These are phyloP conservation scores for Chloroidium sp. DNA, from an alignment of 163 green algal species.

Conservation along the genomic window DNA sequence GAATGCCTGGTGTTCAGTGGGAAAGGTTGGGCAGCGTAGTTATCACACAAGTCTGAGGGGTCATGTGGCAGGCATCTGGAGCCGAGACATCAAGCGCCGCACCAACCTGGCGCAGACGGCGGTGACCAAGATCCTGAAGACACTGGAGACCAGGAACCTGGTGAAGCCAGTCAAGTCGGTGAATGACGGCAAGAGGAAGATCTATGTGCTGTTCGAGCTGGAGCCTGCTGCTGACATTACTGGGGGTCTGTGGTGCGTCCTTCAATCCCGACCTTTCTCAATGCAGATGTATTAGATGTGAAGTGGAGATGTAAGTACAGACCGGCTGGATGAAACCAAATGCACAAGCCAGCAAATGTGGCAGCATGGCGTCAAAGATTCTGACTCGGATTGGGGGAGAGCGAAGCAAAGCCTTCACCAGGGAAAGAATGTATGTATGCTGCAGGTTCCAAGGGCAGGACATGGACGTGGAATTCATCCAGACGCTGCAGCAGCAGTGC, in stretches of 20 bases:
- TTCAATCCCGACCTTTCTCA: neutral
- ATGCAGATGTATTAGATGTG: no score
- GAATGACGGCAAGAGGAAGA: constrained; percentile 61
- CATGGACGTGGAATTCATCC: constrained; percentile 78
- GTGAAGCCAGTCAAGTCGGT: constrained; percentile 90
- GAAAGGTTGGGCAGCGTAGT: no score
- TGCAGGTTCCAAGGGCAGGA: constrained; percentile 80
- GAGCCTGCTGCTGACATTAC: constrained; percentile 86
- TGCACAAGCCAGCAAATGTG: no score
- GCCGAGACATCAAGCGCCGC: constrained; percentile 71
- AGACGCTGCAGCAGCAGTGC: constrained; percentile 46
- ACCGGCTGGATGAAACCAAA: no score
- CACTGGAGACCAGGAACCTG: constrained; percentile 64
- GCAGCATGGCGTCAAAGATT: no score
- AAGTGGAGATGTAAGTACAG: no score
- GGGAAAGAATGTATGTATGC: no score
- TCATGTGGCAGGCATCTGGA: constrained; percentile 75
- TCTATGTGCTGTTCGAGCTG: constrained; percentile 86
- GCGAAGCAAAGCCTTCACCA: no score
- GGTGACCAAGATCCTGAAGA: constrained; percentile 87
- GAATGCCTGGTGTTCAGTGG: no score
- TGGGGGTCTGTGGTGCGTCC: constrained; percentile 73
- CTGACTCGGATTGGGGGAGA: no score
- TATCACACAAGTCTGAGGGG: no score
- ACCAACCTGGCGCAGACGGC: constrained; percentile 78